Base-by-base conservation (phyloP, 345 rosid genomes). In the Acer saccharum region DNA sequence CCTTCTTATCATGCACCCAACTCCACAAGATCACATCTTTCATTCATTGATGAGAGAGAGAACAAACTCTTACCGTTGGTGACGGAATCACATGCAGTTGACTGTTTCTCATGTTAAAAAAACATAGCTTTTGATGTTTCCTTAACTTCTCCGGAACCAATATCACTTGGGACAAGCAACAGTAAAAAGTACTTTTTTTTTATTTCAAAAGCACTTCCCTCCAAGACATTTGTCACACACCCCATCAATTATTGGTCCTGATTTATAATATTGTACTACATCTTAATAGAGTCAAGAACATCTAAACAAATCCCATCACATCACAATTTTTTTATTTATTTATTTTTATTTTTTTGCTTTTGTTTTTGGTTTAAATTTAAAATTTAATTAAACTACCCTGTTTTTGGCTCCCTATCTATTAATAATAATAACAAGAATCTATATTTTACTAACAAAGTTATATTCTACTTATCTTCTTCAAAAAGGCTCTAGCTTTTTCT, bases 131-230 rank as follows among this genome's bases (percentile, higher is more conserved):
- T 21, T 75, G 13, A 78, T 75, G 82, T 58, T 78, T 32, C 82
- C 82, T 82, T 71, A 75, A 50, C 85, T 78, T 82, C 80, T 67
- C 80, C 82, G 84, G 68, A 74, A 50, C n/a, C 77, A 18, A 74
- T 58, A 9, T 4, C 77, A 73, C 55, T 60, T 39, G 23, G 41
- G 50, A 57, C 52, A 72, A 43, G 44, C 43, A 73, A 41, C 27
- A 60, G 1, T 0, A n/a, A 23, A 23, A 43, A 43, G 20, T 7
- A 14, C 32, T 18, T 61, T 4, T 14, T 25, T 25, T 9, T 71
- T 72, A 0, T 21, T 8, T 27, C 14, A 25, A 17, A 73, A 62
- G 63, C 23, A 39, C 55, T 66, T 76, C 54, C 72, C 2, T 52
- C 9, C 71, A 65, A 54, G 69, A 64, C 81, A 64, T 41, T 77